Conservation (phyloP, 2,329 filamentous ascomycete genomes). For the Trichocomaceae sp. region DNA sequence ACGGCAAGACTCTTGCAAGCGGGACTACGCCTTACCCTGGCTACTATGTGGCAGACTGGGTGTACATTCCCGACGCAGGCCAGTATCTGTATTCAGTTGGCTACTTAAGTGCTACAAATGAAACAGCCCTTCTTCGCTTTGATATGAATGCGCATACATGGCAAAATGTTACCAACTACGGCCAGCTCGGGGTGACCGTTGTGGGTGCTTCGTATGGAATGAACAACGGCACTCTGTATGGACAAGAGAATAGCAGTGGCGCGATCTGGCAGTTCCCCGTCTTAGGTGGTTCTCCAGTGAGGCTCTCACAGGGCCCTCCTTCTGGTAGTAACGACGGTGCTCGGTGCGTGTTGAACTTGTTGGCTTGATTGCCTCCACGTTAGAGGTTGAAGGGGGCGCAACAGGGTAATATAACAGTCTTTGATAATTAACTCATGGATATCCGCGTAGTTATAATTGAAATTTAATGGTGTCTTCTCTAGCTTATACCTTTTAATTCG, state of each 20-base stretch:
- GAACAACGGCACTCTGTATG: slow-evolving; percentile 9
- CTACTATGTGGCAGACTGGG: slow-evolving; percentile 1
- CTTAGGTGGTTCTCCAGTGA: neutral
- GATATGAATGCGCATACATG: neutral
- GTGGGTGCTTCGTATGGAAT: slow-evolving; percentile 4
- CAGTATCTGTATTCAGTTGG: slow-evolving; percentile 2
- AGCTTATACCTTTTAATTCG: neutral
- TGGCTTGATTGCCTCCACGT: neutral
- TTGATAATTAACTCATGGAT: too few relatives aligned
- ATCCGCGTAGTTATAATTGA: neutral
- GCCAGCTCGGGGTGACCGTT: neutral
- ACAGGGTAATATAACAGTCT: neutral
- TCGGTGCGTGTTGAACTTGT: slow-evolving; percentile 2
- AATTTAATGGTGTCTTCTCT: neutral
- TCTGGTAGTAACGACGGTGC: slow-evolving; percentile 1
- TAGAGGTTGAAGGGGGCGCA: neutral
- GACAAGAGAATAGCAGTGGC: slow-evolving; percentile 1
- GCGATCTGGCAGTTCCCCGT: slow-evolving; percentile 7
- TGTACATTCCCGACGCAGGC: neutral
- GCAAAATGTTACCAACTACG: neutral
- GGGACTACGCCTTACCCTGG: neutral
- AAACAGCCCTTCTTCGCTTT: slow-evolving; percentile 1
- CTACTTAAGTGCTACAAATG: neutral
- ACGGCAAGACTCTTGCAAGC: neutral
- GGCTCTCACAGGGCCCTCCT: slow-evolving; percentile 1